phyloP scores from a whole-genome alignment of 169 alveolate species.

The Miamiensis avidus region DNA sequence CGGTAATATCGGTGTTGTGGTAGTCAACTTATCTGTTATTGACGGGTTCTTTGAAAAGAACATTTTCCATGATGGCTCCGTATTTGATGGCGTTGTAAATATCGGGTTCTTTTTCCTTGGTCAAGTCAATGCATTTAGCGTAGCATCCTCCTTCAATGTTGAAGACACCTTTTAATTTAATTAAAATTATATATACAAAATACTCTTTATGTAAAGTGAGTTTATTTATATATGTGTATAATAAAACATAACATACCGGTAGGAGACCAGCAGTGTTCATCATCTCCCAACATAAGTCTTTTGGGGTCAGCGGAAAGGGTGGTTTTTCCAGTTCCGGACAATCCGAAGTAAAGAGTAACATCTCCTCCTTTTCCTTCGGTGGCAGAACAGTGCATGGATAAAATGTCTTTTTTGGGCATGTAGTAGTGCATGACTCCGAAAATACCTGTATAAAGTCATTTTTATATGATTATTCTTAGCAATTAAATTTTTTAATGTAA shows the following conservation, averaged over 20 bases:
- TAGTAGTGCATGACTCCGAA: conserved; percentile 92
- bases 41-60: conserved; percentile 76
- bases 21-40: conserved; percentile 89
- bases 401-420: conserved; percentile 90
- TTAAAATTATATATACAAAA: background rate
- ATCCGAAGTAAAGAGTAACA: conserved; percentile 95
- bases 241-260: conserved; percentile 76
- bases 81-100: conserved; percentile 89
- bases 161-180: conserved; percentile 86
- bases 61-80: conserved; percentile 92
- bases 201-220: too few relatives aligned
- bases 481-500: too few relatives aligned
- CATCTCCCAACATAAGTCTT: conserved; percentile 95
- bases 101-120: conserved; percentile 95
- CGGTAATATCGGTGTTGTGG: conserved; percentile 89
- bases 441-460: too few relatives aligned
- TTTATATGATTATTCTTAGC: too few relatives aligned
- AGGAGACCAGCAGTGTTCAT: conserved; percentile 95
- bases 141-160: conserved; percentile 99
- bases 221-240: too few relatives aligned
- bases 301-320: conserved; percentile 96
- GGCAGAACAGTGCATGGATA: conserved; percentile 97
- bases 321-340: conserved; percentile 99
- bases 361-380: conserved; percentile 93
- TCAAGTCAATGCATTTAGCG: conserved; percentile 91